Evolutionary conservation across 495 filamentous ascomycete species (phyloP).

Genomic region (Penicillium coprophilum): DNA sequence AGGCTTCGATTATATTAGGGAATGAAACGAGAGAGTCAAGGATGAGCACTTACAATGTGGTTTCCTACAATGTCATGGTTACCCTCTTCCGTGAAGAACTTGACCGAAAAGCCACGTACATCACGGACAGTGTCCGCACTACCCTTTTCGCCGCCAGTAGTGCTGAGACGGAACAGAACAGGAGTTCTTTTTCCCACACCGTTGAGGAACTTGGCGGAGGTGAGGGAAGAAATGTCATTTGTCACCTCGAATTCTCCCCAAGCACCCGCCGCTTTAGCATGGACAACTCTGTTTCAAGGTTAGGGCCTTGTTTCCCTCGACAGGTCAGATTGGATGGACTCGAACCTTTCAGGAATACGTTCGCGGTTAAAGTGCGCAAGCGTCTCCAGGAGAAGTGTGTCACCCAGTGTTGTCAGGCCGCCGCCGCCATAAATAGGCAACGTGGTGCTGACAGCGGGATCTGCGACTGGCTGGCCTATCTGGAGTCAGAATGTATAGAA

Average conservation of each 20-base stretch:
- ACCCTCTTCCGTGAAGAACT: slow-evolving; percentile 73
- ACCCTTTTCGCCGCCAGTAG: slow-evolving; percentile 59
- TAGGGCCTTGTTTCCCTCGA: neutral
- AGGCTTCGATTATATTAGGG: slow-evolving; percentile 21
- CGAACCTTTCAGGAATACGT: slow-evolving; percentile 52
- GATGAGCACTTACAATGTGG: slow-evolving; percentile 35
- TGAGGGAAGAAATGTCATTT: slow-evolving; percentile 14
- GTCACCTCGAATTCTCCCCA: slow-evolving; percentile 68
- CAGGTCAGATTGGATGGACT: neutral
- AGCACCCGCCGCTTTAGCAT: slow-evolving; percentile 58
- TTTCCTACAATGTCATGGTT: slow-evolving; percentile 68
- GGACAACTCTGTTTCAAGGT: slow-evolving; percentile 53
- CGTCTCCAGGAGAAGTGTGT: slow-evolving; percentile 28
- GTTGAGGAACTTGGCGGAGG: slow-evolving; percentile 46
- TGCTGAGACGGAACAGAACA: slow-evolving; percentile 58
- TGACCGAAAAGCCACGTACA: slow-evolving; percentile 62
- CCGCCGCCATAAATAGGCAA: slow-evolving; percentile 32
- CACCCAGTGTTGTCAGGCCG: slow-evolving; percentile 26
- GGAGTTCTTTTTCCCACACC: slow-evolving; percentile 60
- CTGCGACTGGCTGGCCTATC: slow-evolving; percentile 28
- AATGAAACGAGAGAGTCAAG: neutral
- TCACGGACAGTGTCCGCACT: slow-evolving; percentile 61
- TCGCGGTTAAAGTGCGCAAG: slow-evolving; percentile 57
- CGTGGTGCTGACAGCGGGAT: slow-evolving; percentile 30
- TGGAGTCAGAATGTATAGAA: slow-evolving; percentile 8